Conservation (phyloP, 164 flowering plant genomes). For the Macadamia tetraphylla region DNA sequence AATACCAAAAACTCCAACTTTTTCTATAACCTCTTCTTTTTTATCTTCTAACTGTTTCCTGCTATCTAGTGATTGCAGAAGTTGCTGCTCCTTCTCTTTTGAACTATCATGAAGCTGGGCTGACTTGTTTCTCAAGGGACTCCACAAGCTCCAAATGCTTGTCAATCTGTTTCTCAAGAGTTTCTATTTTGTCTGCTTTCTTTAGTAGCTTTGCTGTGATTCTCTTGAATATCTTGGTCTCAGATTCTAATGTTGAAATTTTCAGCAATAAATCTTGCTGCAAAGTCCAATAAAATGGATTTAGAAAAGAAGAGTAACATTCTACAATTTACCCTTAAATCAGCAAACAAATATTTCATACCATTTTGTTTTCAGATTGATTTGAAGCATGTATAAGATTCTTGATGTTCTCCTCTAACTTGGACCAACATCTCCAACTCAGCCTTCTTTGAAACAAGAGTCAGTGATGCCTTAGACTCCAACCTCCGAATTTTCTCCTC, state of each 20-base stretch:
- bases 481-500: slow-evolving; percentile 33
- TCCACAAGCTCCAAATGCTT: slow-evolving; percentile 37
- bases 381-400: not conserved
- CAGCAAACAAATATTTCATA: no score
- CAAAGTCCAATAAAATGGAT: no score
- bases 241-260: no score
- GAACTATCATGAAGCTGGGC: slow-evolving; percentile 33
- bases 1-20: not conserved
- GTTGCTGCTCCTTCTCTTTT: slow-evolving; percentile 62
- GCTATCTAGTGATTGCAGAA: slow-evolving; percentile 35
- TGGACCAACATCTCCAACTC: slow-evolving; percentile 47
- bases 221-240: no score
- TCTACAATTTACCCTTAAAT: no score
- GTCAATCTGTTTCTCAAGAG: slow-evolving; percentile 43
- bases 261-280: no score
- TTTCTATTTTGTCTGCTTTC: slow-evolving; percentile 24
- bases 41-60: slow-evolving; percentile 62
- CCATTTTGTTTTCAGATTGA: no score
- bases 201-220: no score
- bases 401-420: slow-evolving; percentile 47
- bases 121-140: slow-evolving; percentile 49
- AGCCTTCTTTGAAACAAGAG: slow-evolving; percentile 45
- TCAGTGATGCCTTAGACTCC: slow-evolving; percentile 52
- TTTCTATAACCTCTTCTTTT: slow-evolving; percentile 50
- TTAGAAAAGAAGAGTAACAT: no score